Conservation (phyloP, 202 grass and related monocot species). For the Bolboschoenoplectus hybrid region DNA sequence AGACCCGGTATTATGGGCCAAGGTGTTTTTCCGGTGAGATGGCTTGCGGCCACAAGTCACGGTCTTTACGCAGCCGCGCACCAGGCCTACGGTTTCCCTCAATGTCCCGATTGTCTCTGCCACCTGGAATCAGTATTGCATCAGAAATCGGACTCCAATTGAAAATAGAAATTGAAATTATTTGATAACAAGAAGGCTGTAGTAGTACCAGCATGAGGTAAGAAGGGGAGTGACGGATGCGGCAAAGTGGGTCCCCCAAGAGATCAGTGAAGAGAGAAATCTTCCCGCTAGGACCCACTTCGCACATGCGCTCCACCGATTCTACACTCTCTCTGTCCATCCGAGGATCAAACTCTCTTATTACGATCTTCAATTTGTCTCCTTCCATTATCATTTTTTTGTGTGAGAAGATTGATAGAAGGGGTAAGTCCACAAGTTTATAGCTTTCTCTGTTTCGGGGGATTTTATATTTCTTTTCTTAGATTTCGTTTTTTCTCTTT, state of each 20-base stretch:
- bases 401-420: not conserved
- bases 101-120: constrained; percentile 56
- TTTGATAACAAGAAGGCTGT: not conserved
- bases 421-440: not conserved
- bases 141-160: constrained; percentile 1
- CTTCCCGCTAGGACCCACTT: constrained; percentile 70
- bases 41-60: constrained; percentile 52
- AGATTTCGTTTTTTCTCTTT: not conserved
- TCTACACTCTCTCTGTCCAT: constrained; percentile 58
- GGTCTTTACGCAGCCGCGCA: constrained; percentile 84
- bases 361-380: constrained; percentile 10
- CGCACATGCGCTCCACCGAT: constrained; percentile 76
- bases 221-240: constrained; percentile 89
- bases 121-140: constrained; percentile 60
- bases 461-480: not conserved
- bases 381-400: constrained; percentile 17
- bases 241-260: constrained; percentile 87
- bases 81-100: constrained; percentile 65
- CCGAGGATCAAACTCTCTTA: constrained; percentile 60
- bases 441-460: not conserved
- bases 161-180: not conserved
- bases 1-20: constrained; percentile 27
- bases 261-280: constrained; percentile 94
- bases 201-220: constrained; percentile 83
- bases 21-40: constrained; percentile 1